Conservation (phyloP, 1,139 yeast genomes). For the Candida labiduridarum region DNA sequence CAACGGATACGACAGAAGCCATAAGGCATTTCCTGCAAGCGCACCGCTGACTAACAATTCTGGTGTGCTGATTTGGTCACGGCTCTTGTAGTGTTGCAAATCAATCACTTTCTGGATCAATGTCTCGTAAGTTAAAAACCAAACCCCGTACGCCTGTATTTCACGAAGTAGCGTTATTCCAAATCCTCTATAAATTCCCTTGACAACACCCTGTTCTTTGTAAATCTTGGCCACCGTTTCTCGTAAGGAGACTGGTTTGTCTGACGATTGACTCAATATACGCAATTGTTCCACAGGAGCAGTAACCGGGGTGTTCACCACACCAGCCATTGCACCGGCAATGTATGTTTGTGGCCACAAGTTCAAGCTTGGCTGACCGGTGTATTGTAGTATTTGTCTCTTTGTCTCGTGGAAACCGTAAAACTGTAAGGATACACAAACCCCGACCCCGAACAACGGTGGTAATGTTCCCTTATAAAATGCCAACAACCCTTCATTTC, state of each 20-base stretch:
- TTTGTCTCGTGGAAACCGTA: constrained; percentile 80
- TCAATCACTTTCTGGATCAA: constrained; percentile 49
- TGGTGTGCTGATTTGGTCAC: constrained; percentile 61
- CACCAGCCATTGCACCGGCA: constrained; percentile 80
- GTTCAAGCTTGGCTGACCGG: constrained; percentile 38
- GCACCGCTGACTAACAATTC: constrained; percentile 68
- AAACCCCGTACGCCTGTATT: constrained; percentile 79
- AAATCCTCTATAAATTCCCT: constrained; percentile 63
- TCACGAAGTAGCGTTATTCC: constrained; percentile 66
- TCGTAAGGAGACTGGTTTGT: constrained; percentile 44
- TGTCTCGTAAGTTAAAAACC: constrained; percentile 75
- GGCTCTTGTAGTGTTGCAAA: constrained; percentile 33
- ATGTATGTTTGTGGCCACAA: constrained; percentile 65
- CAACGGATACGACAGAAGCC: constrained; percentile 72
- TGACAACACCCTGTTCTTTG: constrained; percentile 43
- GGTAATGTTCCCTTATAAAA: constrained; percentile 56
- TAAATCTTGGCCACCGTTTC: constrained; percentile 47
- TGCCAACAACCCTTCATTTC: constrained; percentile 64
- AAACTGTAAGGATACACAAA: constrained; percentile 73
- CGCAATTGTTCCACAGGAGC: constrained; percentile 78
- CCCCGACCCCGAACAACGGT: constrained; percentile 63
- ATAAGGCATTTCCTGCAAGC: constrained; percentile 69
- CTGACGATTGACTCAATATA: constrained; percentile 63
- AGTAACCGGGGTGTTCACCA: constrained; percentile 70
- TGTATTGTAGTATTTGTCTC: constrained; percentile 50